phyloP scores from a whole-genome alignment of 75 land plant genomes.

The Larix kaempferi region DNA sequence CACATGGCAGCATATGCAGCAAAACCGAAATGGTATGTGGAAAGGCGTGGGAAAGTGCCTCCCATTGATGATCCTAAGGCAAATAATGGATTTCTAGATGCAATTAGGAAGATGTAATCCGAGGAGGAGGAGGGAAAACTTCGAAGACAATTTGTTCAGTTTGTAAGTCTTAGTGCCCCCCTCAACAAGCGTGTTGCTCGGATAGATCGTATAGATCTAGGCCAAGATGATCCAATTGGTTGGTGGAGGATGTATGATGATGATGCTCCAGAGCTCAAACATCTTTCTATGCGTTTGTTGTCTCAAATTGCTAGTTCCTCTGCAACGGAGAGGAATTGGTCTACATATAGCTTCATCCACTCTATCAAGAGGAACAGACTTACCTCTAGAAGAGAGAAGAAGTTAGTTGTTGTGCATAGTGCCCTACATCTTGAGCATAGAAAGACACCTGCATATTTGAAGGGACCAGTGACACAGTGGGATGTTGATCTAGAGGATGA shows the following conservation, averaged over 20 bases:
- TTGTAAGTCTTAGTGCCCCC: too few relatives aligned
- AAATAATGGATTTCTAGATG: not conserved
- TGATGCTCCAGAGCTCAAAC: too few relatives aligned
- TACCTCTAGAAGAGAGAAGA: not conserved
- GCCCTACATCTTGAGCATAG: not conserved
- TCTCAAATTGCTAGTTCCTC: not conserved
- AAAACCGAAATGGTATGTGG: not conserved
- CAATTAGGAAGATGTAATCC: not conserved
- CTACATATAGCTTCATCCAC: not conserved
- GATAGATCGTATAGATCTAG: not conserved
- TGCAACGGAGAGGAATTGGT: not conserved
- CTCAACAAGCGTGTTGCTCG: not conserved
- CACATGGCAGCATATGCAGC: not conserved
- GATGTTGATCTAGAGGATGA: not conserved
- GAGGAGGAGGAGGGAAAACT: too few relatives aligned
- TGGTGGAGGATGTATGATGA: not conserved
- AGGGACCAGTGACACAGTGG: not conserved
- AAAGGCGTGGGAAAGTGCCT: not conserved
- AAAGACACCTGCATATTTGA: not conserved
- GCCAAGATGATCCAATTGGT: not conserved
- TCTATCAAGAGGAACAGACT: not conserved
- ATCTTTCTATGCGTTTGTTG: not conserved
- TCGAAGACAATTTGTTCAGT: too few relatives aligned
- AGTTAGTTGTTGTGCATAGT: not conserved
- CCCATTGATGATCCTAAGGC: not conserved